Base-by-base conservation (phyloP, 73 alveolate genomes). In the Paramecium primaurelia region DNA sequence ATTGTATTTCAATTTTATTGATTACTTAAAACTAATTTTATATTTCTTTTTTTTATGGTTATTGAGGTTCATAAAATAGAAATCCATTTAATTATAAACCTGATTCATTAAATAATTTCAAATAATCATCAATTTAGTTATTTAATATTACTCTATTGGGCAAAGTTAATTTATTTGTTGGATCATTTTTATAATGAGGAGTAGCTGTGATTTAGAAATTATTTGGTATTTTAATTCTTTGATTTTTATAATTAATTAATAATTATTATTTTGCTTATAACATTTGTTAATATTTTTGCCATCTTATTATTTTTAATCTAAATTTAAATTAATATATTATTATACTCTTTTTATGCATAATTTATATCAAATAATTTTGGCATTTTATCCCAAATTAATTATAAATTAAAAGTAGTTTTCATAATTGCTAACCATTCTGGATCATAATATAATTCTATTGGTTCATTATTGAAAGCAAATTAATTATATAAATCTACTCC, bases 361-460 rank as follows among this genome's bases (percentile, higher is more conserved):
- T 83, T 64, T 6, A 14, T 28, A 11, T 40, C 38, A 44, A 71
- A 89, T 71, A 45, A 25, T 89, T 38, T 59, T 16, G 94, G 88
- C 37, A 89, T 42, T 83, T 71, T 89, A 47, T 89, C 77, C 88
- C 69, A 64, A 7, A 71, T 45, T 44, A 28, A 71, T 71, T 32
- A 89, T 40, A 73, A 32, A 71, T 89, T 83, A 28, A 7, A 89
- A 0, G 95, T 91, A 20, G 91, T 89, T 42, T 88, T 73, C 49
- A 93, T 30, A 7, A 95, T 85, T 10, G 92, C 95, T 4, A 95
- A 30, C 97, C 97, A 95, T 84, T 95, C 97, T 89, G 73, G 58
- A 45, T 95, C 95, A 71, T 93, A 90, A 14, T 1, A 58, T 10
- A 95, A 36, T 59, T 58, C 77, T 12, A 93, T 58, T 2, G 44